Conservation (phyloP, 1,284 basidiomycete genomes). For the Schizopora paradoxa region DNA sequence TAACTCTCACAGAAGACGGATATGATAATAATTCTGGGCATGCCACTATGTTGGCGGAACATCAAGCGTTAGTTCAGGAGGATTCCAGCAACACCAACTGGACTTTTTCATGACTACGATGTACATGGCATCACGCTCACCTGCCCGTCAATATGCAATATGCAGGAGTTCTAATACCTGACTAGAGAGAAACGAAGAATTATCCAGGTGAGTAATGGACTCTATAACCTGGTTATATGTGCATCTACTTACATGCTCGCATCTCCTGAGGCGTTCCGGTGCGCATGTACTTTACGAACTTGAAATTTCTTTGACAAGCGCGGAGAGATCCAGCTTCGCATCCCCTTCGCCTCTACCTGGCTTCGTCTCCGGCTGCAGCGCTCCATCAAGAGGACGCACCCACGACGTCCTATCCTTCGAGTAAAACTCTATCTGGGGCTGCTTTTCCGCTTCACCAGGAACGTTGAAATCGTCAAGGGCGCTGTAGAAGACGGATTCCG, state of each 20-base stretch:
- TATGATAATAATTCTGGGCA: no score
- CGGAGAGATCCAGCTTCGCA: not conserved
- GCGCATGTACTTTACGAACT: not conserved
- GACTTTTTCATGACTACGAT: no score
- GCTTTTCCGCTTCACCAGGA: constrained; percentile 8
- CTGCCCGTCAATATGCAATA: no score
- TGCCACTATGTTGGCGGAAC: no score
- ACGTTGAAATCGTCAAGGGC: constrained; percentile 13
- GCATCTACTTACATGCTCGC: not conserved
- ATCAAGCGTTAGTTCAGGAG: no score
- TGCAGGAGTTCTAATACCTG: no score
- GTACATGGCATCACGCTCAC: no score
- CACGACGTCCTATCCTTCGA: constrained; percentile 15
- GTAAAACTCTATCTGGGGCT: constrained; percentile 18
- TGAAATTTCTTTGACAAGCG: not conserved
- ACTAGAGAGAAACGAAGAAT: no score
- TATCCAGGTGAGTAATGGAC: no score
- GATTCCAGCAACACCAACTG: no score
- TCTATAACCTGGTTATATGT: no score
- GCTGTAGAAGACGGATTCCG: constrained; percentile 17
- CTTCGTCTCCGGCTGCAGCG: constrained; percentile 14
- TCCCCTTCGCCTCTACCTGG: constrained; percentile 12
- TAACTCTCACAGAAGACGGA: no score
- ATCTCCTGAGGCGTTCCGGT: not conserved
- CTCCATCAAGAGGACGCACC: constrained; percentile 9